These are phyloP conservation scores for Spergularia bocconei DNA, from an alignment of 148 eudicot species.

Conservation along the genomic window DNA sequence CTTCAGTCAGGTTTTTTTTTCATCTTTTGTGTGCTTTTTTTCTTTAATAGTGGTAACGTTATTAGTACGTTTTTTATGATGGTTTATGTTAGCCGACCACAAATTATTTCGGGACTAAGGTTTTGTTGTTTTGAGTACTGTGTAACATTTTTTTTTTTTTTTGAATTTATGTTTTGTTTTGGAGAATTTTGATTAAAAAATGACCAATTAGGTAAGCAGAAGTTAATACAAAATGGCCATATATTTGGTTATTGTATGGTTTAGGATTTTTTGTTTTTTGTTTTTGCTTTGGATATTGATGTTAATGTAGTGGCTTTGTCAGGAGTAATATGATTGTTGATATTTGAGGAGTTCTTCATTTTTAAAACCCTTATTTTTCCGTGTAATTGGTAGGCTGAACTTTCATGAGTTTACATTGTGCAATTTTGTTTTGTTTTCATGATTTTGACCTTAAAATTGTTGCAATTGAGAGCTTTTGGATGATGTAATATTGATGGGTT, in stretches of 20 bases:
- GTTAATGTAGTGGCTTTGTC: neutral
- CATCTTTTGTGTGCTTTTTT: neutral
- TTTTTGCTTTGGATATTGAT: conserved; percentile 6
- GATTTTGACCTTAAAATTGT: neutral
- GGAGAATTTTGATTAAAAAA: neutral
- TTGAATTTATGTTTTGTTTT: neutral
- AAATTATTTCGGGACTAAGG: no score
- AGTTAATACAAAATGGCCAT: neutral
- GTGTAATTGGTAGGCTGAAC: neutral
- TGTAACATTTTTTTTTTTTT: neutral
- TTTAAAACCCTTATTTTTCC: neutral
- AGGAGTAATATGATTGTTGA: neutral
- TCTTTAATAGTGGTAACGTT: no score
- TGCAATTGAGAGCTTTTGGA: neutral
- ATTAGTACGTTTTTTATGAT: no score
- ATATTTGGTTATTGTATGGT: neutral
- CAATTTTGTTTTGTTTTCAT: neutral
- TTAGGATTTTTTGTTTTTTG: neutral
- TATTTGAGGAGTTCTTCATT: neutral
- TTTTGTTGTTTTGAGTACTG: neutral
- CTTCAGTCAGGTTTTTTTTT: conserved; percentile 39
- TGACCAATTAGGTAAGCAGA: neutral
- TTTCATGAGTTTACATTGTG: neutral
- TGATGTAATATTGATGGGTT: neutral
- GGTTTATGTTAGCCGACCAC: no score